A percentile compares a stretch with the other conserved stretches of the same genome.
These are phyloP conservation scores for Lactarius hatsudake DNA, from an alignment of 768 basidiomycete species.

Conservation along the genomic window DNA sequence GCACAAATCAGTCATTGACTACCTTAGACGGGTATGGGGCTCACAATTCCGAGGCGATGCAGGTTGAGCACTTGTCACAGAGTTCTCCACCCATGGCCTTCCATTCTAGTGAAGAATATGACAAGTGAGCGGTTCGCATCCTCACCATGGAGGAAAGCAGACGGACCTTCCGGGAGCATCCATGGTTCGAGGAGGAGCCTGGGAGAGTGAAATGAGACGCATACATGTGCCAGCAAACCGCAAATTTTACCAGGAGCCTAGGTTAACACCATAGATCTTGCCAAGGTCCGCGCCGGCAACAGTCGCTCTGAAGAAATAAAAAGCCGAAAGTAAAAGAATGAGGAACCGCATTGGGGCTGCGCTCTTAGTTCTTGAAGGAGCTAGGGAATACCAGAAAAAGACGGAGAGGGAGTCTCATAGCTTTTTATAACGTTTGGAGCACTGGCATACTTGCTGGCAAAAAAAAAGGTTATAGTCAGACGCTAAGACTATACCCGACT, in stretches of 20 bases:
- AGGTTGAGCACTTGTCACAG: slow-evolving; percentile 57
- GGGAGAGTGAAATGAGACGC: slow-evolving; percentile 1
- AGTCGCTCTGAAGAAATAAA: background rate
- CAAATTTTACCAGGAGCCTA: slow-evolving; percentile 55
- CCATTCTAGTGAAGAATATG: slow-evolving; percentile 51
- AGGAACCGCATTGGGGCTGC: slow-evolving; percentile 9
- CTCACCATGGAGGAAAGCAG: background rate
- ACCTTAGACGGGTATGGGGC: slow-evolving; percentile 52
- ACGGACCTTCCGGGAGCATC: slow-evolving; percentile 70
- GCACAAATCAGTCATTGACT: background rate
- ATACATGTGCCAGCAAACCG: background rate
- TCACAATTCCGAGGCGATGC: slow-evolving; percentile 69
- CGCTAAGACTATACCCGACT: too few relatives aligned
- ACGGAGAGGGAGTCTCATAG: background rate
- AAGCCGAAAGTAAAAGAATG: slow-evolving; percentile 2
- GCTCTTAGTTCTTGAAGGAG: background rate
- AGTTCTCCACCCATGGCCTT: slow-evolving; percentile 64
- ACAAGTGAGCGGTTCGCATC: background rate
- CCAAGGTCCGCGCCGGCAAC: slow-evolving; percentile 23
- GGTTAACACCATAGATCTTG: slow-evolving; percentile 70
- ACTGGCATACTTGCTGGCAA: too few relatives aligned
- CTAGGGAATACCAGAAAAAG: background rate
- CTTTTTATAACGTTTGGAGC: background rate
- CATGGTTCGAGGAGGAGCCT: slow-evolving; percentile 80
- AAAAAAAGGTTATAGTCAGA: too few relatives aligned